Evolutionary conservation across 140 eudicot species (phyloP).

Genomic region (Oenanthe javanica): DNA sequence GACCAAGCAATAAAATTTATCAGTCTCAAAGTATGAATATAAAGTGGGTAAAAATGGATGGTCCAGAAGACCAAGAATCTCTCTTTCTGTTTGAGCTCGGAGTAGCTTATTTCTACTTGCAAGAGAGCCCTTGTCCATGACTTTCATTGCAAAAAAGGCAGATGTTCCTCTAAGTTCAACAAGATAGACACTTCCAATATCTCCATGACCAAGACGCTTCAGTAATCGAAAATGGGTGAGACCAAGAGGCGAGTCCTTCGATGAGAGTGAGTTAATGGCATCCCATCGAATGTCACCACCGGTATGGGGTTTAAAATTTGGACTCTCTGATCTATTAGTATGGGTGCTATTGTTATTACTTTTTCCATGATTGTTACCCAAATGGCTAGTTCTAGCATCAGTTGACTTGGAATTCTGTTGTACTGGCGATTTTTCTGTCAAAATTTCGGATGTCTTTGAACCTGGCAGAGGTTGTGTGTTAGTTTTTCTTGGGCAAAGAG

Average conservation of each 20-base stretch:
- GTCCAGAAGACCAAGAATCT: constrained; percentile 47
- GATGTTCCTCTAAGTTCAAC: constrained; percentile 35
- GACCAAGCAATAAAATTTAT: constrained; percentile 39
- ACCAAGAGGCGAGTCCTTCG: constrained; percentile 30
- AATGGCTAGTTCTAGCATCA: constrained; percentile 12
- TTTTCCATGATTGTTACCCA: not conserved
- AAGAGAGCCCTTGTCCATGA: constrained; percentile 42
- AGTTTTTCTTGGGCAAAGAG: not conserved
- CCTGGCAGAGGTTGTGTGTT: constrained; percentile 15
- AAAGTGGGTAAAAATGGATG: constrained; percentile 45
- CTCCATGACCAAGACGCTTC: constrained; percentile 43
- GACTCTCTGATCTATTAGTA: constrained; percentile 24
- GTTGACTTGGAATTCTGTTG: constrained; percentile 12
- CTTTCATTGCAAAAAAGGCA: constrained; percentile 42
- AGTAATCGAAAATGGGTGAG: constrained; percentile 34
- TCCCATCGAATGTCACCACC: constrained; percentile 48
- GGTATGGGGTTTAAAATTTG: constrained; percentile 34
- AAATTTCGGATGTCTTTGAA: constrained; percentile 8
- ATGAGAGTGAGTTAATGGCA: constrained; percentile 30
- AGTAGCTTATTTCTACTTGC: constrained; percentile 41
- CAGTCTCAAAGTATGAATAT: constrained; percentile 38
- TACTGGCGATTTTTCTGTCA: constrained; percentile 7
- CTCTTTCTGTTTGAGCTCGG: constrained; percentile 41
- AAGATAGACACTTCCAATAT: constrained; percentile 48
- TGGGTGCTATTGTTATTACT: constrained; percentile 8